A percentile compares a stretch with the other conserved stretches of the same genome.
Conservation (phyloP, 768 basidiomycete species). For the Psilocybe cyanescens region DNA sequence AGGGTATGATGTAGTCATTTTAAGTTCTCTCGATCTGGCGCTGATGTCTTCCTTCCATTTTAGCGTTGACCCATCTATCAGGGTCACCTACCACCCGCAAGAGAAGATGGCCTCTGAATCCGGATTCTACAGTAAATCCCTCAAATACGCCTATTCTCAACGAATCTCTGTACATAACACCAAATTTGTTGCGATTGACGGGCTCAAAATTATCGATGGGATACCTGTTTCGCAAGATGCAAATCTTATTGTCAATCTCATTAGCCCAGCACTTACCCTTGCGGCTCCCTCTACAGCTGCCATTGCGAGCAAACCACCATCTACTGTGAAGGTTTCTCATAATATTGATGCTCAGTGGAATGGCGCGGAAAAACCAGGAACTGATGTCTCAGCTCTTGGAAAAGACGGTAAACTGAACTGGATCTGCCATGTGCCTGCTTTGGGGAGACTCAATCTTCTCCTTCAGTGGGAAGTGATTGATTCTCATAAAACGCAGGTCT, state of each 20-base stretch:
- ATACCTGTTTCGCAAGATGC: slow-evolving; percentile 38
- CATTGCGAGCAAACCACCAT: background rate
- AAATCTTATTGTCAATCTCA: slow-evolving; percentile 33
- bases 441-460: slow-evolving; percentile 31
- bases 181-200: slow-evolving; percentile 28
- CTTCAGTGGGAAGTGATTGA: slow-evolving; percentile 39
- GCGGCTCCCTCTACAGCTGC: background rate
- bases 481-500: background rate
- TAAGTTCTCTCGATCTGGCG: background rate
- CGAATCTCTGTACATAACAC: slow-evolving; percentile 39
- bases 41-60: background rate
- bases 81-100: slow-evolving; percentile 38
- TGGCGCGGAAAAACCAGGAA: slow-evolving; percentile 23
- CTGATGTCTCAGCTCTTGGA: slow-evolving; percentile 25
- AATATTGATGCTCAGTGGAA: slow-evolving; percentile 36
- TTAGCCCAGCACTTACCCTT: slow-evolving; percentile 27
- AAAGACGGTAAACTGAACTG: slow-evolving; percentile 35
- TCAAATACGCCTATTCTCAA: slow-evolving; percentile 31
- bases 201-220: slow-evolving; percentile 36
- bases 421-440: slow-evolving; percentile 32
- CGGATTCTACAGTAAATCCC: slow-evolving; percentile 35
- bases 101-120: slow-evolving; percentile 30
- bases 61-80: slow-evolving; percentile 41
- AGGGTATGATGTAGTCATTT: slow-evolving; percentile 32
- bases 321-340: slow-evolving; percentile 22